These are phyloP conservation scores for Saccharomycopsis amapae DNA, from an alignment of 805 yeast genomes.

Conservation along the genomic window DNA sequence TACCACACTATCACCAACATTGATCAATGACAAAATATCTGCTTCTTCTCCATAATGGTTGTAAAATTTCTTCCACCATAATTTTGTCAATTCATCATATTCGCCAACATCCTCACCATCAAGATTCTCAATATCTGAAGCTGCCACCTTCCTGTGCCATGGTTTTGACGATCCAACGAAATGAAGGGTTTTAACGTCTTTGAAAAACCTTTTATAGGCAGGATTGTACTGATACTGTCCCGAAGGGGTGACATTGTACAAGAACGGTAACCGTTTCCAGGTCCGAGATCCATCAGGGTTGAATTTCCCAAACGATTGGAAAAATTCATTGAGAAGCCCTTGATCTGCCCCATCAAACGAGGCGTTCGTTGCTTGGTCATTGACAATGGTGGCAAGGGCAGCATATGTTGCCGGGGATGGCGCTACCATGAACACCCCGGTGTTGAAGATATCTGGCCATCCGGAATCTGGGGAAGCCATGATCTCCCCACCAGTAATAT, in stretches of 20 bases:
- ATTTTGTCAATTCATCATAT: neutral
- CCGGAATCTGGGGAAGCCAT: constrained; percentile 73
- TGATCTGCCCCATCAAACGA: constrained; percentile 91
- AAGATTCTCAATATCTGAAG: neutral
- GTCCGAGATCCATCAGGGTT: constrained; percentile 22
- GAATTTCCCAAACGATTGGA: constrained; percentile 30
- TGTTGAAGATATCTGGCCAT: constrained; percentile 89
- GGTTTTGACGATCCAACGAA: constrained; percentile 63
- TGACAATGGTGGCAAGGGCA: constrained; percentile 32
- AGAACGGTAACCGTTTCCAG: constrained; percentile 74
- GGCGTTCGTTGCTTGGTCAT: constrained; percentile 22
- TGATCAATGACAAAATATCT: too few species aligned
- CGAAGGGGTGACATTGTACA: constrained; percentile 73
- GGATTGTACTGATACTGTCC: constrained; percentile 64
- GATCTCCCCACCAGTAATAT: constrained; percentile 6
- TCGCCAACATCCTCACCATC: constrained; percentile 6
- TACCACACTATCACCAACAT: too few species aligned
- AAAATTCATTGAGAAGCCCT: constrained; percentile 76
- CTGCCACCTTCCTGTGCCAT: constrained; percentile 31
- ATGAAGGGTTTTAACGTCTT: constrained; percentile 45
- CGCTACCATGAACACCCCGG: constrained; percentile 61
- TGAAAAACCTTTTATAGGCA: constrained; percentile 49
- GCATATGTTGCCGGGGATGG: constrained; percentile 54
- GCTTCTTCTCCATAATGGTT: constrained; percentile 10
- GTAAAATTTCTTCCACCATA: constrained; percentile 20